Evolutionary conservation across 129 eudicot species (phyloP).

Genomic region (Flaveria bidentis): DNA sequence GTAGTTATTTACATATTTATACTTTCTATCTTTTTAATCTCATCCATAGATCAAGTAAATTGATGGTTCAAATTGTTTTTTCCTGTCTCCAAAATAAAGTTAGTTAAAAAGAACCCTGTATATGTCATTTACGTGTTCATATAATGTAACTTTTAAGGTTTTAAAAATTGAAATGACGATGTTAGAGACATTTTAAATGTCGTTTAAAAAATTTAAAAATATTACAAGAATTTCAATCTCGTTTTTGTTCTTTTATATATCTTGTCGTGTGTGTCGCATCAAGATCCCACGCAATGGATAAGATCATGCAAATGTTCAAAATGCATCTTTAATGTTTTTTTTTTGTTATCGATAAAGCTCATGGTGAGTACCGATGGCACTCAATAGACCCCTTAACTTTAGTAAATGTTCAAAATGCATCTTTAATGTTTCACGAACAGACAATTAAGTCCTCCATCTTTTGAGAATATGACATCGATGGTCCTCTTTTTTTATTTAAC

Average conservation of each 20-base stretch:
- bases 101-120: no score
- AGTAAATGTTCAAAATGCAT: background rate
- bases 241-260: background rate
- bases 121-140: no score
- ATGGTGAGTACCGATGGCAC: background rate
- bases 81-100: no score
- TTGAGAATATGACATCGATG: conserved; percentile 4
- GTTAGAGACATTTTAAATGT: background rate
- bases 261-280: background rate
- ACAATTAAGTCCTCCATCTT: conserved; percentile 1
- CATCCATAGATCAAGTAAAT: no score
- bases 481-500: background rate
- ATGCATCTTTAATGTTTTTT: background rate
- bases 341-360: background rate
- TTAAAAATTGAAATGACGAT: background rate
- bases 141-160: no score
- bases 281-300: conserved; percentile 30
- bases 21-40: no score
- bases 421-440: background rate
- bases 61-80: no score
- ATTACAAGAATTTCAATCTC: background rate
- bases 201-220: background rate
- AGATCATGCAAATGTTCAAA: background rate
- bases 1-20: no score
- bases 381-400: conserved; percentile 12